A percentile compares a stretch with the other conserved stretches of the same genome.
Conservation (phyloP, 192 early-diverging fungal genomes). For the Coemansia sp. region DNA sequence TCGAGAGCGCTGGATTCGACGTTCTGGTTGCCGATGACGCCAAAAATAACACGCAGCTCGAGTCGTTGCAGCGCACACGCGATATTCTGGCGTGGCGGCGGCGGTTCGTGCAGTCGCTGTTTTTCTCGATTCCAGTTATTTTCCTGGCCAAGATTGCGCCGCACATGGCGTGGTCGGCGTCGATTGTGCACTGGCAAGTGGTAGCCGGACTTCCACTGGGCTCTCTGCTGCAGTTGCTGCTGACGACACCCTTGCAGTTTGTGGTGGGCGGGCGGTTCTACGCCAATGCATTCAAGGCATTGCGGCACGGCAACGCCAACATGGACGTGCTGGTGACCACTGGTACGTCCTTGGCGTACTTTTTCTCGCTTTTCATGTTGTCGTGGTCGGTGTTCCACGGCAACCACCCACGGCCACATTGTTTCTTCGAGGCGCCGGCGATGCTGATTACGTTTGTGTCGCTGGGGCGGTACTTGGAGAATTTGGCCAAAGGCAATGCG, state of each 20-base stretch:
- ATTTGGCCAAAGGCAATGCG: slow-evolving; percentile 91
- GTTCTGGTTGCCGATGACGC: slow-evolving; percentile 65
- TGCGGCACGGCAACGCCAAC: slow-evolving; percentile 80
- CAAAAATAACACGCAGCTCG: slow-evolving; percentile 74
- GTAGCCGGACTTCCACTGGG: slow-evolving; percentile 67
- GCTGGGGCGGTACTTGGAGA: slow-evolving; percentile 90
- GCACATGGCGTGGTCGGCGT: slow-evolving; percentile 27
- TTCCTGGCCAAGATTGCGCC: slow-evolving; percentile 59
- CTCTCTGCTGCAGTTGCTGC: slow-evolving; percentile 63
- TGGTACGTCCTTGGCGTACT: slow-evolving; percentile 83
- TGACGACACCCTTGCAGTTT: slow-evolving; percentile 95
- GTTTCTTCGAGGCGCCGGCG: slow-evolving; percentile 92
- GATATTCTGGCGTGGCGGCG: slow-evolving; percentile 82
- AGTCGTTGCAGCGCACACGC: slow-evolving; percentile 79
- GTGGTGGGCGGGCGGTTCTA: slow-evolving; percentile 81
- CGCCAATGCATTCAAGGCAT: slow-evolving; percentile 69
- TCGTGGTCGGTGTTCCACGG: slow-evolving; percentile 60
- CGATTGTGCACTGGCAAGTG: slow-evolving; percentile 38
- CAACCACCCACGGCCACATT: slow-evolving; percentile 61
- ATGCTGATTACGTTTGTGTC: slow-evolving; percentile 93
- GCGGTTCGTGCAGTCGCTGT: slow-evolving; percentile 64
- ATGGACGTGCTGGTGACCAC: slow-evolving; percentile 94
- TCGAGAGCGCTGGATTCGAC: slow-evolving; percentile 81
- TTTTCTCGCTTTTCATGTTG: slow-evolving; percentile 79
- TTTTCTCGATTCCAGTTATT: slow-evolving; percentile 81